Evolutionary conservation across 2,329 filamentous ascomycete species (phyloP).

Genomic region (Eutypella sp.): DNA sequence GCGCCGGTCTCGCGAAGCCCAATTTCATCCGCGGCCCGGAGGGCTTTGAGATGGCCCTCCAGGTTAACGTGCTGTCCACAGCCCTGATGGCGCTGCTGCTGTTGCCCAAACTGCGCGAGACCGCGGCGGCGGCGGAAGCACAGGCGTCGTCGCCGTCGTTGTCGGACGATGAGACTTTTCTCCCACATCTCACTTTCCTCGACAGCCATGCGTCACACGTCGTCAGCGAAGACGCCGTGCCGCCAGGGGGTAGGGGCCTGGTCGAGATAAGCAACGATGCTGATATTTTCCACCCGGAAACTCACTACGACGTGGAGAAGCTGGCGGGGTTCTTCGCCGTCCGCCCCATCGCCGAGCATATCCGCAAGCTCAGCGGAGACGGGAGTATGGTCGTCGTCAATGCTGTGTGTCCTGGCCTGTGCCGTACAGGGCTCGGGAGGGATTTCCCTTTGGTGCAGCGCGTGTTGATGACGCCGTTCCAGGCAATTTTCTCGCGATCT

Average conservation of each 20-base stretch:
- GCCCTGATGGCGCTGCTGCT: constrained; percentile 47
- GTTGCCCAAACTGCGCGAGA: constrained; percentile 37
- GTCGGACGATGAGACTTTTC: no score
- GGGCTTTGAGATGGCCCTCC: constrained; percentile 45
- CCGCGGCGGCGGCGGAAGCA: constrained; percentile 20
- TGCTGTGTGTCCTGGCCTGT: no score
- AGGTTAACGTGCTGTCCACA: constrained; percentile 54
- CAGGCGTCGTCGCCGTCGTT: no score
- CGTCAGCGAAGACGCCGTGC: constrained; percentile 6
- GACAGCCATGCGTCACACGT: constrained; percentile 12
- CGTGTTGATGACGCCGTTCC: no score
- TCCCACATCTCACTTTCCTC: constrained; percentile 39
- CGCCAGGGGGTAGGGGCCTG: constrained; percentile 2
- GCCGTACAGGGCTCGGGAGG: no score
- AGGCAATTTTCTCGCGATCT: no score
- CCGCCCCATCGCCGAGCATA: no score
- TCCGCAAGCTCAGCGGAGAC: no score
- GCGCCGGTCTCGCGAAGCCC: not conserved
- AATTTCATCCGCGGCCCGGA: constrained; percentile 22
- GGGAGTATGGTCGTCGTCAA: no score
- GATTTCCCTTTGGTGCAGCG: no score
- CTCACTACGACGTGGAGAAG: constrained; percentile 23
- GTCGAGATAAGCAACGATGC: constrained; percentile 6
- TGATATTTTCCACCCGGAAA: constrained; percentile 6
- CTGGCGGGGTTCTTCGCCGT: no score